Percentiles rank a stretch among this genome's conserved stretches.
Evolutionary conservation across 805 yeast species (phyloP).

Genomic region (Barnettozyma pratensis): DNA sequence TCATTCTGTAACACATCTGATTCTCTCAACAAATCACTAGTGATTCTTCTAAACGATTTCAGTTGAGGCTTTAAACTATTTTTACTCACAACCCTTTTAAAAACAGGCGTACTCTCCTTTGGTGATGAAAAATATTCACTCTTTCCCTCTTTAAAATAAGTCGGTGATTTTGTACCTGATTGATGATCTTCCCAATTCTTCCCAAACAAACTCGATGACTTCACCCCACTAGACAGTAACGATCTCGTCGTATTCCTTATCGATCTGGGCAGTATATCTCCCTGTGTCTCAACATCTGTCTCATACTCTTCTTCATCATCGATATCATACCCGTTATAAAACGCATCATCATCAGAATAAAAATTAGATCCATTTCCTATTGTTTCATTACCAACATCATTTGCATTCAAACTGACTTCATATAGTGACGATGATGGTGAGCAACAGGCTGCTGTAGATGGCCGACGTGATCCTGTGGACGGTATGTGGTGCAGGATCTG

Average conservation of each 20-base stretch:
- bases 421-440: constrained; percentile 9
- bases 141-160: not conserved
- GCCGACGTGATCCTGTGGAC: constrained; percentile 3
- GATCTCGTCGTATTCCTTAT: not conserved
- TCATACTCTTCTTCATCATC: constrained; percentile 15
- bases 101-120: constrained; percentile 22
- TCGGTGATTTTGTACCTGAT: constrained; percentile 12
- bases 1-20: constrained; percentile 22
- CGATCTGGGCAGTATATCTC: constrained; percentile 8
- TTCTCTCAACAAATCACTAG: constrained; percentile 22
- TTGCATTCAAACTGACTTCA: constrained; percentile 3
- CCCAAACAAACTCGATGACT: no score
- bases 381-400: constrained; percentile 2
- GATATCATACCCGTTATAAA: not conserved
- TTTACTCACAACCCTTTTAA: constrained; percentile 23
- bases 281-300: constrained; percentile 11
- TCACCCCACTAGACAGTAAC: not conserved
- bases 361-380: not conserved
- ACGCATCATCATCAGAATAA: constrained; percentile 4
- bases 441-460: constrained; percentile 5
- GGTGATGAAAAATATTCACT: constrained; percentile 13
- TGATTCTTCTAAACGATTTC: constrained; percentile 23
- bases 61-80: constrained; percentile 23
- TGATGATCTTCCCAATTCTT: not conserved
- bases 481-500: not conserved